These are phyloP conservation scores for Raphidocelis subcapitata DNA, from an alignment of 139 green algal genomes.

Conservation along the genomic window DNA sequence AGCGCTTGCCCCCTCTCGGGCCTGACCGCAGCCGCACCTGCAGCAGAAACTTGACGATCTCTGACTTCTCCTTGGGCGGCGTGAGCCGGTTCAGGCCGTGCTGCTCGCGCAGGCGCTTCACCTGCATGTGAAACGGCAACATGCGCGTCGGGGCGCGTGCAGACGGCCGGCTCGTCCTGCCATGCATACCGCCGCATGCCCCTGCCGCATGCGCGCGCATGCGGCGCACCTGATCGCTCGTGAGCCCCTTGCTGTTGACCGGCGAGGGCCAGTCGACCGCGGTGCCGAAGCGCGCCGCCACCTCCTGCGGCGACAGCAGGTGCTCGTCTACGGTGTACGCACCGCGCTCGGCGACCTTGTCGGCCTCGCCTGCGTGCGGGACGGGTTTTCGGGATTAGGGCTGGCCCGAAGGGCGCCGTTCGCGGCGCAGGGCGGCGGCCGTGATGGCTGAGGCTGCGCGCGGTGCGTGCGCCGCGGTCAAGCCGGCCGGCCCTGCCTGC, in stretches of 20 bases:
- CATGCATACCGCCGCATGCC: no score
- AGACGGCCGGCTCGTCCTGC: no score
- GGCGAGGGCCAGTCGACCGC: constrained; percentile 5
- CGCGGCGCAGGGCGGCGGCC: no score
- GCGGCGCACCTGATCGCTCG: constrained; percentile 9
- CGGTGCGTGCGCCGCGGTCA: no score
- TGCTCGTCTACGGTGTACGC: constrained; percentile 29
- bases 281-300: constrained; percentile 20
- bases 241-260: constrained; percentile 19
- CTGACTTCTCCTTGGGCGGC: constrained; percentile 35
- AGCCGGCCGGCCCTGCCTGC: no score
- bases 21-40: no score
- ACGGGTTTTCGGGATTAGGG: no score
- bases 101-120: constrained; percentile 17
- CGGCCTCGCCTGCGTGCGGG: no score
- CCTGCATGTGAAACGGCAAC: not conserved
- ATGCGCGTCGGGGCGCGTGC: no score
- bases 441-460: no score
- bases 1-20: no score
- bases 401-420: no score
- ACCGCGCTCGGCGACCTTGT: not conserved
- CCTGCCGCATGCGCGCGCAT: not conserved
- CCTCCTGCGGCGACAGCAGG: constrained; percentile 20
- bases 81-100: constrained; percentile 37
- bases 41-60: constrained; percentile 41